These are phyloP conservation scores for Globisporangium uncinulatum DNA, from an alignment of 352 stramenopile species.

Conservation along the genomic window DNA sequence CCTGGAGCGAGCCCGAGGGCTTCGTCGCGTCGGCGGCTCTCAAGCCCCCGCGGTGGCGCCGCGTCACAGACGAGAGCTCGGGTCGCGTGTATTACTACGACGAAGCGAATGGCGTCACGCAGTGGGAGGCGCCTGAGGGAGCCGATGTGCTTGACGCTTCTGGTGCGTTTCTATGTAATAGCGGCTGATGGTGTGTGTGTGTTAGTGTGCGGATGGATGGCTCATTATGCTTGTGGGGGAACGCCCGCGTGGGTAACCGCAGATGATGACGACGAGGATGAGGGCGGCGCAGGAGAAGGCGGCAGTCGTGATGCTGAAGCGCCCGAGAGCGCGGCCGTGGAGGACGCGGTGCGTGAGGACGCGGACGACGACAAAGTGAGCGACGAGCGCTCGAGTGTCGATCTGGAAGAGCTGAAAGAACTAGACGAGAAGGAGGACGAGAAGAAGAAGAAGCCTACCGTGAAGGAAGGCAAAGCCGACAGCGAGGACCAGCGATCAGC, in stretches of 20 bases:
- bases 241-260: background rate
- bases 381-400: background rate
- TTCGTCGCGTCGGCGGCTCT: slow-evolving; percentile 17
- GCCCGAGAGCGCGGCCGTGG: background rate
- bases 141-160: slow-evolving; percentile 19
- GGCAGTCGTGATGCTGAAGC: background rate
- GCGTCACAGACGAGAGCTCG: slow-evolving; percentile 56
- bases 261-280: slow-evolving; percentile 33
- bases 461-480: background rate
- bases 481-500: background rate
- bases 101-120: slow-evolving; percentile 54
- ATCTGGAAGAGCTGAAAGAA: background rate
- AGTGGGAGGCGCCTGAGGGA: slow-evolving; percentile 66
- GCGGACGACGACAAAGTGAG: background rate
- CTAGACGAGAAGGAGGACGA: background rate
- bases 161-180: slow-evolving; percentile 8
- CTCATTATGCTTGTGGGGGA: background rate
- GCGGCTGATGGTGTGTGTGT: background rate
- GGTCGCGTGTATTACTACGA: slow-evolving; percentile 72
- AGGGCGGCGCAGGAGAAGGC: slow-evolving; percentile 15
- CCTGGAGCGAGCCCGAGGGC: slow-evolving; percentile 53
- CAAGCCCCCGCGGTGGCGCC: slow-evolving; percentile 39
- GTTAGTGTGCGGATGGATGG: background rate
- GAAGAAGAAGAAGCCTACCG: background rate
- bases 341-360: too few relatives aligned